Base-by-base conservation (phyloP, 2,329 filamentous ascomycete species). In the Pseudopyrenochaeta lycopersici region DNA sequence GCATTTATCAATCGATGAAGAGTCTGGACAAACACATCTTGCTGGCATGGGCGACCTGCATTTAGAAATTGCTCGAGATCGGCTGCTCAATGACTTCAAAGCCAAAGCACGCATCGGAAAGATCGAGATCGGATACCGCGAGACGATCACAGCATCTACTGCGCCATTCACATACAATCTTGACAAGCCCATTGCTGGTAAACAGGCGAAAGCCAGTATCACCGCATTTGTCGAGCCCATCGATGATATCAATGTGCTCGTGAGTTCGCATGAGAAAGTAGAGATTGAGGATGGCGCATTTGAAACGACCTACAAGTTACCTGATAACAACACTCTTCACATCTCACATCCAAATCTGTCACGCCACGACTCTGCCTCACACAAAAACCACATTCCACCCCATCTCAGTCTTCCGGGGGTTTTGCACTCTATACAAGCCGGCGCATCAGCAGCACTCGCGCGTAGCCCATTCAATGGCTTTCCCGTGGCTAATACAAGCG, bases 11-110 rank as follows among this genome's bases (percentile, higher is more conserved):
- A 82, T 91, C 27, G 91, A 98, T 66, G 87, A 94, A 57, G 95
- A 97, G 73, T 93, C 91, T 1, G 95, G 95, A 1, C 92, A 97
- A 69, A 97, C 95, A 41, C 89, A 96, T 29, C 83, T 99, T 0
- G 93, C 93, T 47, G 95, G 95, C 3, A 98, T 99, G 95, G 95
- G 95, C 7, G 92, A 96, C 67, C 84, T 99, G 23, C 95, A 99
- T 75, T 83, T 99, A 1, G 95, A 99, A 67, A 95, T 99, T 43
- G 93, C 94, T 0, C 82, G 92, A 44, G 91, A 98, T 74, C 86
- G 93, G 38, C 85, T 99, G 9, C 87, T 95, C 61, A 90, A 91
- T 46, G 92, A 96, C 69, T 89, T 97, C 77, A 96, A 95, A 73
- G 92, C 81, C 75, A 97, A 86, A 83, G 92, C 82, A 58, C 88